Conservation (phyloP, 176 grass and related monocot species). For the maize (Zea mays) region DNA sequence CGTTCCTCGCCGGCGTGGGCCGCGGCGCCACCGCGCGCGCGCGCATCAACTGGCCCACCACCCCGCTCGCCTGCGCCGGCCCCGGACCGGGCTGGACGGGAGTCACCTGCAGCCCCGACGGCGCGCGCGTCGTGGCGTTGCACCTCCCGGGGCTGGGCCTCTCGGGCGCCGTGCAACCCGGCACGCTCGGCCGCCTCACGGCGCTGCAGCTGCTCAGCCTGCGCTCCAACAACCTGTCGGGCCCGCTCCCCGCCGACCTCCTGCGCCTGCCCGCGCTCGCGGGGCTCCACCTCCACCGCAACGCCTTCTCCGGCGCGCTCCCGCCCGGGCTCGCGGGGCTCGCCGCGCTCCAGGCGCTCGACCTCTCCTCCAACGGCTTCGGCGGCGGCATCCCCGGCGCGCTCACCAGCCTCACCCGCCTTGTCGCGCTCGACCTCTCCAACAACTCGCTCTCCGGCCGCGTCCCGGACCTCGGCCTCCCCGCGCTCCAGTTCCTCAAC, state of each 20-base stretch:
- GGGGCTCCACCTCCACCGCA: slow-evolving; percentile 85
- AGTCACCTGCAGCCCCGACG: slow-evolving; percentile 71
- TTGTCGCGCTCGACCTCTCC: slow-evolving; percentile 74
- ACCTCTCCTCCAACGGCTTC: slow-evolving; percentile 89
- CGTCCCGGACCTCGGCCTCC: slow-evolving; percentile 68
- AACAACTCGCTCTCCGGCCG: slow-evolving; percentile 84
- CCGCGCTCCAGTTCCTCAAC: slow-evolving; percentile 63
- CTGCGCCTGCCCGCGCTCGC: slow-evolving; percentile 50
- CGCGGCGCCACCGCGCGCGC: slow-evolving; percentile 29
- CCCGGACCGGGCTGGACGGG: slow-evolving; percentile 59
- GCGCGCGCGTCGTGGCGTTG: slow-evolving; percentile 54
- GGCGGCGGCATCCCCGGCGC: slow-evolving; percentile 40
- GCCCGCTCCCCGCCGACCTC: slow-evolving; percentile 58
- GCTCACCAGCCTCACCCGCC: slow-evolving; percentile 54
- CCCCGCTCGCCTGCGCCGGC: slow-evolving; percentile 45
- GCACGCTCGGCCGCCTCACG: slow-evolving; percentile 27
- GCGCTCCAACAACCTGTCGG: slow-evolving; percentile 67
- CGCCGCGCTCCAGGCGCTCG: slow-evolving; percentile 49
- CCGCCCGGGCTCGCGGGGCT: slow-evolving; percentile 15
- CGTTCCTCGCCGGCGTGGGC: slow-evolving; percentile 46
- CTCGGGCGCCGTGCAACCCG: slow-evolving; percentile 49
- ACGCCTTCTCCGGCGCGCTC: slow-evolving; percentile 63
- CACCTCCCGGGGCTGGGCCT: slow-evolving; percentile 76
- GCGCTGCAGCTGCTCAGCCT: slow-evolving; percentile 83
- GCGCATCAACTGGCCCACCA: slow-evolving; percentile 62